phyloP scores from a whole-genome alignment of 2,329 filamentous ascomycete species.

The Colletotrichum tabaci region DNA sequence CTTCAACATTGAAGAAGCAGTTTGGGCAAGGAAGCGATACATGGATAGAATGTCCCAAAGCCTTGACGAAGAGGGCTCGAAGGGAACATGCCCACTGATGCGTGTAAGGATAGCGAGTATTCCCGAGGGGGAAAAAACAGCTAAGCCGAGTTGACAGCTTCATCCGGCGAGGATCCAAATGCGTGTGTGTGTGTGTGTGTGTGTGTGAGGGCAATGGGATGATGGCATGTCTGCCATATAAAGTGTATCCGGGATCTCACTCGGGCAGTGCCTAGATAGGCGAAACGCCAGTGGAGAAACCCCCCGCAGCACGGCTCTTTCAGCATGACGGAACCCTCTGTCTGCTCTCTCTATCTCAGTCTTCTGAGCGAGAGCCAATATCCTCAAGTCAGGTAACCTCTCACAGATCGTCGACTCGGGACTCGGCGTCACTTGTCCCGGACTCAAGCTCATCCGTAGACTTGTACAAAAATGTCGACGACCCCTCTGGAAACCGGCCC shows the following conservation, averaged over 20 bases:
- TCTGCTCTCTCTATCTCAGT: too few species aligned
- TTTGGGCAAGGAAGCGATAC: not conserved
- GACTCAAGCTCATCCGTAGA: too few species aligned
- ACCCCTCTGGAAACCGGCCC: conserved; percentile 5
- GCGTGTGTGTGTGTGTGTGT: not conserved
- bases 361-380: too few species aligned
- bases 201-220: not conserved
- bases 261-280: not conserved
- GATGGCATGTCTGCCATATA: not conserved
- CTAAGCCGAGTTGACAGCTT: not conserved
- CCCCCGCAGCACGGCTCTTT: conserved; percentile 1
- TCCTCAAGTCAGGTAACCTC: not conserved
- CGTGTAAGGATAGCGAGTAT: not conserved
- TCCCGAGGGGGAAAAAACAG: not conserved
- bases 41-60: not conserved
- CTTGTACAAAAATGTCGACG: not conserved
- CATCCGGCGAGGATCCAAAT: too few species aligned
- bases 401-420: too few species aligned
- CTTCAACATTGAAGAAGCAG: too few species aligned
- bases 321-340: not conserved
- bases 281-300: not conserved
- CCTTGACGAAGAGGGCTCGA: not conserved
- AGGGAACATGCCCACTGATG: too few species aligned
- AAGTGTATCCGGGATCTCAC: not conserved
- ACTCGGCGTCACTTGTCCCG: too few species aligned